Percentiles rank a stretch among this genome's conserved stretches.
These are phyloP conservation scores for Schwanniomyces polymorphus DNA, from an alignment of 805 yeast species.

Conservation along the genomic window DNA sequence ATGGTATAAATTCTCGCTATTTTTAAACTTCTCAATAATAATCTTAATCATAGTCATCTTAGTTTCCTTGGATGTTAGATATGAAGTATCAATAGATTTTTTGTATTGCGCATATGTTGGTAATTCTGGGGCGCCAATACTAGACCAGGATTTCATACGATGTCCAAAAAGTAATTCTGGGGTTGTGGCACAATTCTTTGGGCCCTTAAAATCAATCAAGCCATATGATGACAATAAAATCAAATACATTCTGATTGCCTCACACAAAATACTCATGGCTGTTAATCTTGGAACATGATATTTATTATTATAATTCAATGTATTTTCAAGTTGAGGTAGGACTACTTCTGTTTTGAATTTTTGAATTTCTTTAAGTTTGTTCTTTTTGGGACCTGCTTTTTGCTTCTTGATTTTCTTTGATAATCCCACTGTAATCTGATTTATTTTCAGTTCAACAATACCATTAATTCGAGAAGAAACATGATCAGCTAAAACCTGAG, in stretches of 20 bases:
- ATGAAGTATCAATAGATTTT: constrained; percentile 11
- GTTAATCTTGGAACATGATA: constrained; percentile 16
- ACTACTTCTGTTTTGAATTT: constrained; percentile 26
- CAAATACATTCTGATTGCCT: constrained; percentile 16
- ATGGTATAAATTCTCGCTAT: constrained; percentile 5
- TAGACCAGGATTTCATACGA: constrained; percentile 76
- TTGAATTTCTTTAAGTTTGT: constrained; percentile 30
- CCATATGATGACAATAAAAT: constrained; percentile 17
- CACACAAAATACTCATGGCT: constrained; percentile 17
- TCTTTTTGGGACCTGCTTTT: constrained; percentile 53
- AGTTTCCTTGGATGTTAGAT: background rate
- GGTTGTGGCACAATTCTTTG: constrained; percentile 20
- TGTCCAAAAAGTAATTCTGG: constrained; percentile 34
- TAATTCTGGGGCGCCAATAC: constrained; percentile 74
- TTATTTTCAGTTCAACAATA: constrained; percentile 35
- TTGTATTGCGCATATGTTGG: constrained; percentile 49
- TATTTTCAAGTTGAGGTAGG: constrained; percentile 34
- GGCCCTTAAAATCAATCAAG: constrained; percentile 22
- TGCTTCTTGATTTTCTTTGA: constrained; percentile 45
- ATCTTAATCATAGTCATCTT: constrained; percentile 3
- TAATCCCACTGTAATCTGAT: constrained; percentile 29
- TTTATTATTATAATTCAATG: constrained; percentile 20
- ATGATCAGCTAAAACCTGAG: constrained; percentile 42
- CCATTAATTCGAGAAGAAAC: constrained; percentile 34
- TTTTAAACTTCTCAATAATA: constrained; percentile 6